Evolutionary conservation across 495 filamentous ascomycete species (phyloP).

Genomic region (Aspergillus sclerotioniger): DNA sequence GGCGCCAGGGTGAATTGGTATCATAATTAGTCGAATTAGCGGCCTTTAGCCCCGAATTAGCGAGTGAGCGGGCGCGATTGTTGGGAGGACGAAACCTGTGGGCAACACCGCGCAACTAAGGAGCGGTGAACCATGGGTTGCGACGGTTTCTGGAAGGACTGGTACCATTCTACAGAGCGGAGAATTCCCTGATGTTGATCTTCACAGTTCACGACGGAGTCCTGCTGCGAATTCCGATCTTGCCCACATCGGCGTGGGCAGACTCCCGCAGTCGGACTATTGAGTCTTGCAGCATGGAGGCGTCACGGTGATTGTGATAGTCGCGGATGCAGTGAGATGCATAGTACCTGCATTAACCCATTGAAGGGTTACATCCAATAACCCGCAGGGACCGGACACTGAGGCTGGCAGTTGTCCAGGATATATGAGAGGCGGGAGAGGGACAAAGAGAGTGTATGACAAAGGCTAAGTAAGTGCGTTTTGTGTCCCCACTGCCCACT

Average conservation of each 20-base stretch:
- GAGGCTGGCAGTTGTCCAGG: neutral
- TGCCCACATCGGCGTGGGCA: conserved; percentile 3
- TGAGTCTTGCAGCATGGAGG: neutral
- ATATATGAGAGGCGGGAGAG: neutral
- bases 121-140: conserved; percentile 23
- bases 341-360: conserved; percentile 7
- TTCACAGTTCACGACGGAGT: conserved; percentile 11
- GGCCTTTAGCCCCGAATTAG: neutral
- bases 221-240: conserved; percentile 8
- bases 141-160: conserved; percentile 19
- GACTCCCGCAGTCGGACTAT: neutral
- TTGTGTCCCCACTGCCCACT: too few relatives aligned
- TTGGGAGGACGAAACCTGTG: neutral
- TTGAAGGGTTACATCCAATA: neutral
- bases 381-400: neutral
- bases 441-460: neutral
- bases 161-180: conserved; percentile 15
- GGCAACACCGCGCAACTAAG: conserved; percentile 5
- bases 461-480: neutral
- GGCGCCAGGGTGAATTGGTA: neutral
- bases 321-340: neutral
- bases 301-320: neutral
- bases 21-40: conserved; percentile 1
- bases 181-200: conserved; percentile 16
- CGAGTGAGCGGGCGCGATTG: conserved; percentile 4